phyloP scores from a whole-genome alignment of 768 basidiomycete species.

The Podaxis sp. region DNA sequence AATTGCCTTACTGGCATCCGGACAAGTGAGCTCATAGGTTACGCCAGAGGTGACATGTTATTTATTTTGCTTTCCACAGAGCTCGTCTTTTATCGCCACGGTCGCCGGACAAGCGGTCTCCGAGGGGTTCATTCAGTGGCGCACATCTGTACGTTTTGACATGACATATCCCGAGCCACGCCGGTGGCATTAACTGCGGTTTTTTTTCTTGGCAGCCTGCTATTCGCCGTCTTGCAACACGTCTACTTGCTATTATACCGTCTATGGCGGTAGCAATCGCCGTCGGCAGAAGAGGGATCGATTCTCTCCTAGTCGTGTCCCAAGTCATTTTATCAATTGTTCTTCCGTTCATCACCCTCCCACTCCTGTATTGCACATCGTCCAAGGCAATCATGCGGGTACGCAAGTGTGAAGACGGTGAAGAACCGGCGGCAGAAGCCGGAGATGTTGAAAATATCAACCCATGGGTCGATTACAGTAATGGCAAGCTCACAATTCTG shows the following conservation, averaged over 20 bases:
- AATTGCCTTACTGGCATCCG: slow-evolving; percentile 78
- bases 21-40: slow-evolving; percentile 49
- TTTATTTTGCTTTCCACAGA: slow-evolving; percentile 31
- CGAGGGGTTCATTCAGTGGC: slow-evolving; percentile 89
- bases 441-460: slow-evolving; percentile 24
- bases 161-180: background rate
- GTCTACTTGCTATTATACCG: slow-evolving; percentile 80
- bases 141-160: slow-evolving; percentile 57
- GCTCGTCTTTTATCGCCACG: slow-evolving; percentile 87
- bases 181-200: background rate
- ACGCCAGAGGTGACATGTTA: background rate
- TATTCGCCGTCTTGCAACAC: slow-evolving; percentile 79
- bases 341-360: slow-evolving; percentile 83
- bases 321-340: slow-evolving; percentile 85
- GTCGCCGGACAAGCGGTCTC: slow-evolving; percentile 88
- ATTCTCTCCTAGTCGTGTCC: slow-evolving; percentile 77
- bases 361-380: slow-evolving; percentile 75
- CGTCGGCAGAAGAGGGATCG: slow-evolving; percentile 68
- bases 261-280: slow-evolving; percentile 76
- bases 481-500: slow-evolving; percentile 45
- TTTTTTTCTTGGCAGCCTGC: slow-evolving; percentile 48
- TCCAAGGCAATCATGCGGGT: slow-evolving; percentile 73
- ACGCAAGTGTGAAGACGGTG: slow-evolving; percentile 34
- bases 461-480: slow-evolving; percentile 64
- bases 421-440: background rate